A percentile compares a stretch with the other conserved stretches of the same genome.
These are phyloP conservation scores for Hypoxylon fragiforme DNA, from an alignment of 495 filamentous ascomycete genomes.

Conservation along the genomic window DNA sequence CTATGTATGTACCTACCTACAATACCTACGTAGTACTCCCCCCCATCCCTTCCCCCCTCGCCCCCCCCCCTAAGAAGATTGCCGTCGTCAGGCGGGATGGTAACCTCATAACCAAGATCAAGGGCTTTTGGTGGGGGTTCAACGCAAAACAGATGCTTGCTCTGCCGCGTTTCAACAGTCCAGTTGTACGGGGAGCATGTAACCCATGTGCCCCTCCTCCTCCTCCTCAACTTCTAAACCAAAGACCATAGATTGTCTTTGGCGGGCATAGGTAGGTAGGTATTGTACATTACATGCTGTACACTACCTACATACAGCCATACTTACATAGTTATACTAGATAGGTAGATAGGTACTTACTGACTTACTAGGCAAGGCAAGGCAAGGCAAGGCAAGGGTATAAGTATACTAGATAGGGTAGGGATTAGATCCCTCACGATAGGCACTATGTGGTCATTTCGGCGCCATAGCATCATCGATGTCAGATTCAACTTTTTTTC, in stretches of 20 bases:
- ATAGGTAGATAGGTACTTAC: no score
- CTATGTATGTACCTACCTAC: neutral
- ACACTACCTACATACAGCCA: no score
- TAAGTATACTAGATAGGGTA: constrained; percentile 2
- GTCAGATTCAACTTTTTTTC: no score
- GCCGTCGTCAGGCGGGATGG: constrained; percentile 39
- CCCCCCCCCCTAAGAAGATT: constrained; percentile 24
- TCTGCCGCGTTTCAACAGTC: constrained; percentile 35
- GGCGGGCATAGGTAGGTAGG: no score
- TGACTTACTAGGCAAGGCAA: no score
- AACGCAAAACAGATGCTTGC: constrained; percentile 17
- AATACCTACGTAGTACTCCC: no score
- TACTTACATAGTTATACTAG: no score
- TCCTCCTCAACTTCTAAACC: no score
- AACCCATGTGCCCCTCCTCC: constrained; percentile 28
- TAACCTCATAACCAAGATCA: constrained; percentile 40
- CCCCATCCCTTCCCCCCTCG: no score
- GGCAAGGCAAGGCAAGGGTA: no score
- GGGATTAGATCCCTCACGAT: neutral
- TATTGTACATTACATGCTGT: no score
- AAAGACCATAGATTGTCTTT: no score
- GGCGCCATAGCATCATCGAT: constrained; percentile 13
- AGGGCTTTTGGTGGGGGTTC: constrained; percentile 36
- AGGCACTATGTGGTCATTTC: neutral
- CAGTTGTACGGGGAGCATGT: constrained; percentile 20